Evolutionary conservation across 2,329 filamentous ascomycete genomes (phyloP).

Genomic region (Ascochyta rabiei): DNA sequence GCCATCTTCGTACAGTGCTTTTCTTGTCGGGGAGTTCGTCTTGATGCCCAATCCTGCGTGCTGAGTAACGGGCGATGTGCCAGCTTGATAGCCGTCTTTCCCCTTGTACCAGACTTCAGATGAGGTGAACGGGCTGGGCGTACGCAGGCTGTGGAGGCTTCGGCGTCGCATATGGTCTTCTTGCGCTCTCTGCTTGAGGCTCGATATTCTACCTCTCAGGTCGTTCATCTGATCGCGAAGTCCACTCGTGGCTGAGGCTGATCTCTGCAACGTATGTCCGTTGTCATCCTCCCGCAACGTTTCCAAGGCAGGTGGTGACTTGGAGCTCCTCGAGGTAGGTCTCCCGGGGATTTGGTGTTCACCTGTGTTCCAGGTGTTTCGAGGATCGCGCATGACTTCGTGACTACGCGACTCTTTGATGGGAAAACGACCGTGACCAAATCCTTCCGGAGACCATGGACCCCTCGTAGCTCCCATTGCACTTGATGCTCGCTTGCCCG

Average conservation of each 20-base stretch:
- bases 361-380: constrained; percentile 28
- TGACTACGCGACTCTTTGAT: constrained; percentile 49
- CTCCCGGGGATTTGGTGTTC: constrained; percentile 40
- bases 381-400: constrained; percentile 48
- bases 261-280: constrained; percentile 59
- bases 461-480: constrained; percentile 46
- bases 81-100: constrained; percentile 37
- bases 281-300: constrained; percentile 51
- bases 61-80: constrained; percentile 29
- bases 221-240: constrained; percentile 86
- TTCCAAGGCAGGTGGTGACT: constrained; percentile 46
- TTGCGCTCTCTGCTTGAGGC: constrained; percentile 75
- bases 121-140: constrained; percentile 79
- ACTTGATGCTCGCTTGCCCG: constrained; percentile 48
- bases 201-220: constrained; percentile 83
- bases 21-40: constrained; percentile 31
- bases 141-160: constrained; percentile 76
- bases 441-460: constrained; percentile 46
- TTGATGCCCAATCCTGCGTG: constrained; percentile 41
- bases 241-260: constrained; percentile 73
- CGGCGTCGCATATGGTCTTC: constrained; percentile 79
- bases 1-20: constrained; percentile 28
- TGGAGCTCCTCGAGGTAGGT: constrained; percentile 48
- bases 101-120: constrained; percentile 65
- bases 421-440: constrained; percentile 43